phyloP scores from a whole-genome alignment of 495 filamentous ascomycete genomes.

The Aspergillus haitiensis region DNA sequence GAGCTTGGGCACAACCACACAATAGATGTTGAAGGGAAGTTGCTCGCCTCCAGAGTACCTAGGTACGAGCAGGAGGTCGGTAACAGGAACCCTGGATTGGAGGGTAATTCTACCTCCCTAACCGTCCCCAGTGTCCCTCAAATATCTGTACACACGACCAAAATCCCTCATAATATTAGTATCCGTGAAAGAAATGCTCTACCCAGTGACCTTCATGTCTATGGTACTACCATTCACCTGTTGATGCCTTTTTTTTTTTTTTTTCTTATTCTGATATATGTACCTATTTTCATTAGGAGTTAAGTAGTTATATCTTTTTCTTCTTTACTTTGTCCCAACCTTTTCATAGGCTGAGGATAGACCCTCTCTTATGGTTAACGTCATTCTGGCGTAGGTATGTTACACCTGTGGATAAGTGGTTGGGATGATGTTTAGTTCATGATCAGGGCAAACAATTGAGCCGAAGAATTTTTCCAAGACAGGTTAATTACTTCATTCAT shows the following conservation, averaged over 20 bases:
- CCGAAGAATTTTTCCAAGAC: background rate
- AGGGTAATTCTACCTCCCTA: conserved; percentile 6
- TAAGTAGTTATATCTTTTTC: no score
- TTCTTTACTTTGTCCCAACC: no score
- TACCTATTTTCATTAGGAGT: conserved; percentile 5
- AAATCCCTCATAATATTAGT: conserved; percentile 1
- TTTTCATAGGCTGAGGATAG: conserved; percentile 3
- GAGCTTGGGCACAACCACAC: conserved; percentile 1
- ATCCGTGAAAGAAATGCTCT: no score
- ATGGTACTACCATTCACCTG: no score
- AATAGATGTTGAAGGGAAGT: background rate
- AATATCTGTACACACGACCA: background rate
- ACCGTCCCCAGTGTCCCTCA: no score
- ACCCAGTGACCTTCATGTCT: no score
- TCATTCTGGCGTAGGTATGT: conserved; percentile 26
- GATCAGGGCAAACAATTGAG: background rate
- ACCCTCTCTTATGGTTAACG: conserved; percentile 20
- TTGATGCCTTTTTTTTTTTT: conserved; percentile 7
- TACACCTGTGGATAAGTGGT: conserved; percentile 15
- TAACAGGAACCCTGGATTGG: conserved; percentile 3
- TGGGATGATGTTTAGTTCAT: background rate
- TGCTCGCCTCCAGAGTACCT: no score
- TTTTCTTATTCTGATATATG: conserved; percentile 7
- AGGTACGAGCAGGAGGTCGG: background rate
- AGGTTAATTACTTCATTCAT: conserved; percentile 2